Percentiles rank a stretch among this genome's conserved stretches.
Evolutionary conservation across 2,329 filamentous ascomycete genomes (phyloP).

Genomic region (Dichotomopilus funicola): DNA sequence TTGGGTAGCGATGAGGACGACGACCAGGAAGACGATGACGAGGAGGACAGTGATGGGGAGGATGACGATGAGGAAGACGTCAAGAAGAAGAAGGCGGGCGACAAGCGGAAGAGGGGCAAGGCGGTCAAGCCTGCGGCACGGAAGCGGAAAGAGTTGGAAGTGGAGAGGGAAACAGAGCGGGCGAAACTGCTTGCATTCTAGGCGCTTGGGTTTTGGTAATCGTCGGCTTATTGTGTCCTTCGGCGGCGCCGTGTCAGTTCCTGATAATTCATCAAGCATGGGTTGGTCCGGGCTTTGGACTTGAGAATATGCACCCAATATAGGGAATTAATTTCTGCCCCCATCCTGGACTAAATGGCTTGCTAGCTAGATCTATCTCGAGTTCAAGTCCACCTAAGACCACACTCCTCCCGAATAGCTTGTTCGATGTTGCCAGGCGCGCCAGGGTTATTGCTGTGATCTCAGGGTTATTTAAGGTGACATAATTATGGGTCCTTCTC

Average conservation of each 20-base stretch:
- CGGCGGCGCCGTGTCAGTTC: background rate
- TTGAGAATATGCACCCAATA: no score
- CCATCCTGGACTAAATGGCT: no score
- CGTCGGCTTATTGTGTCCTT: background rate
- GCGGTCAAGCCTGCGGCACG: constrained; percentile 44
- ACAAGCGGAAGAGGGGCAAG: constrained; percentile 47
- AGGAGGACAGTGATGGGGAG: constrained; percentile 49
- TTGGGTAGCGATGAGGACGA: constrained; percentile 67
- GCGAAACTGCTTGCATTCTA: constrained; percentile 31
- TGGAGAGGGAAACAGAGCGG: constrained; percentile 55
- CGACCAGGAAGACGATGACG: constrained; percentile 50
- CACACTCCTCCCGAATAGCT: no score
- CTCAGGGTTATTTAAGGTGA: no score
- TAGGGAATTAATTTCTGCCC: no score
- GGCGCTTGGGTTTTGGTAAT: background rate
- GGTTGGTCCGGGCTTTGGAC: no score
- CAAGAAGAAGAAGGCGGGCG: constrained; percentile 53
- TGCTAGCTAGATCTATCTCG: no score
- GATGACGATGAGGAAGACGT: constrained; percentile 37
- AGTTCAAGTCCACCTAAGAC: no score
- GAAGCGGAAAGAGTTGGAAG: constrained; percentile 74
- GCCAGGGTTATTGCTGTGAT: no score
- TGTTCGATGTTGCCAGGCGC: no score
- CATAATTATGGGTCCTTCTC: no score
- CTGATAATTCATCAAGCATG: no score